Percentiles rank a stretch among this genome's conserved stretches.
phyloP scores from a whole-genome alignment of 1,284 basidiomycete species.

The Tilletia walkeri region DNA sequence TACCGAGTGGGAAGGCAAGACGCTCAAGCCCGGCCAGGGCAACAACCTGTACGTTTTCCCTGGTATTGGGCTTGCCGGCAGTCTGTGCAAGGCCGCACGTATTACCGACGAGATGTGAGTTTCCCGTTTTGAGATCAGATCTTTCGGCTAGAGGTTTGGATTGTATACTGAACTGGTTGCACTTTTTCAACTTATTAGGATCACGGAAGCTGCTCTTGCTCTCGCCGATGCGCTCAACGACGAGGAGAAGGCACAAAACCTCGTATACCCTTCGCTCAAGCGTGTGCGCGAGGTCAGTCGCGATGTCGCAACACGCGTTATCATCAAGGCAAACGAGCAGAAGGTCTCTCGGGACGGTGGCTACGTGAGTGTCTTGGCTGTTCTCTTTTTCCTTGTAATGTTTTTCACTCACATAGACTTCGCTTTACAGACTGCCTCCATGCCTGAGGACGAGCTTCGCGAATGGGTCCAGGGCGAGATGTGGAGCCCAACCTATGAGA shows the following conservation, averaged over 20 bases:
- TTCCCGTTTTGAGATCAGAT: too few species aligned
- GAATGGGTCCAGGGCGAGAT: conserved; percentile 50
- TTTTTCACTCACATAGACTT: background rate
- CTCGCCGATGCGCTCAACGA: conserved; percentile 72
- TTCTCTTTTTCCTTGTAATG: background rate
- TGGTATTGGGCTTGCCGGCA: conserved; percentile 48
- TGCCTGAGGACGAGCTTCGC: conserved; percentile 42
- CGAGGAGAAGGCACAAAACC: conserved; percentile 64
- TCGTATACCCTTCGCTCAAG: conserved; percentile 48
- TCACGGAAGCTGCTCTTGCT: conserved; percentile 65
- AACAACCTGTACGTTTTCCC: conserved; percentile 69
- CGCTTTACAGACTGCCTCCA: conserved; percentile 29
- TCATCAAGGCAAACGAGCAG: conserved; percentile 49
- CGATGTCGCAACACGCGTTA: conserved; percentile 45
- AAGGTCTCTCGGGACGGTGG: conserved; percentile 43
- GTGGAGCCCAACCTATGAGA: conserved; percentile 48
- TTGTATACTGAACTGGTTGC: background rate
- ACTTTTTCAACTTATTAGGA: conserved; percentile 38
- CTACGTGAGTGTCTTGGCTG: conserved; percentile 24
- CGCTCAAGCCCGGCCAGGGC: conserved; percentile 78
- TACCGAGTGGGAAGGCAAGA: conserved; percentile 65
- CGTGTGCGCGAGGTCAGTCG: conserved; percentile 48
- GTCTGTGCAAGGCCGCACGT: conserved; percentile 67
- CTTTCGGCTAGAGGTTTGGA: too few species aligned
- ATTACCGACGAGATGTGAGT: conserved; percentile 71